phyloP scores from a whole-genome alignment of 2,329 filamentous ascomycete species.

The Ascocoryne sarcoides region DNA sequence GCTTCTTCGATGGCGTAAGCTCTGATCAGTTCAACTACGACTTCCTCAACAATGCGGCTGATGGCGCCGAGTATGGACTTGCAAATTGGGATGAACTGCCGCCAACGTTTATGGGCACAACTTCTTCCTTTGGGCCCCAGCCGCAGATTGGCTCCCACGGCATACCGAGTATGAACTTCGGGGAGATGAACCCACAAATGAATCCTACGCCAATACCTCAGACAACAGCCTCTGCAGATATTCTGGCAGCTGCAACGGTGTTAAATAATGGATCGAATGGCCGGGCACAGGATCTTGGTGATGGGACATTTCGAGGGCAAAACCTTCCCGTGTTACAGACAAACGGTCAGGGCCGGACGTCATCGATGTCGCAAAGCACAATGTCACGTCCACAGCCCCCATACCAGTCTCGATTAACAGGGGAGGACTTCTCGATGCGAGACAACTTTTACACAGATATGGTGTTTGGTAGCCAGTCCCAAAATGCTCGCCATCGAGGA shows the following conservation, averaged over 20 bases:
- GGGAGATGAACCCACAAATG: slow-evolving; percentile 15
- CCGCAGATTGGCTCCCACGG: slow-evolving; percentile 15
- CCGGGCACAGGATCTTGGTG: slow-evolving; percentile 25
- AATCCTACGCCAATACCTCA: slow-evolving; percentile 11
- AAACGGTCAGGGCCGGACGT: slow-evolving; percentile 17
- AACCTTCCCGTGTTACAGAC: slow-evolving; percentile 8
- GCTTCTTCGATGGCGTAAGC: slow-evolving; percentile 47
- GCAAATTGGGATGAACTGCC: slow-evolving; percentile 52
- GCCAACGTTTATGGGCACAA: slow-evolving; percentile 56
- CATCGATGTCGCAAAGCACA: slow-evolving; percentile 22
- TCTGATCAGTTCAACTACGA: slow-evolving; percentile 41
- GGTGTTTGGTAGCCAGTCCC: slow-evolving; percentile 19
- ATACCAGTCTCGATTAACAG: slow-evolving; percentile 10
- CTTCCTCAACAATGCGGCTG: slow-evolving; percentile 36
- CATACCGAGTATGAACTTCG: slow-evolving; percentile 15
- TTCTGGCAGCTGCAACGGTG: slow-evolving; percentile 49
- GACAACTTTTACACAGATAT: slow-evolving; percentile 21
- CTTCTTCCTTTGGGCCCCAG: slow-evolving; percentile 50
- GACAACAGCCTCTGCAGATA: slow-evolving; percentile 38
- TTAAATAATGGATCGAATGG: slow-evolving; percentile 35
- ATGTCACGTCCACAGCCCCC: slow-evolving; percentile 5
- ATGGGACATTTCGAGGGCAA: slow-evolving; percentile 12
- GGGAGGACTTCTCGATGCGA: slow-evolving; percentile 15
- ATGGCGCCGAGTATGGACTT: slow-evolving; percentile 40
- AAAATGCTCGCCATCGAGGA: slow-evolving; percentile 10